Evolutionary conservation across 345 rosid species (phyloP), one percentile per base, ranked within the genome.

Genomic region (Rhizophora apiculata): DNA sequence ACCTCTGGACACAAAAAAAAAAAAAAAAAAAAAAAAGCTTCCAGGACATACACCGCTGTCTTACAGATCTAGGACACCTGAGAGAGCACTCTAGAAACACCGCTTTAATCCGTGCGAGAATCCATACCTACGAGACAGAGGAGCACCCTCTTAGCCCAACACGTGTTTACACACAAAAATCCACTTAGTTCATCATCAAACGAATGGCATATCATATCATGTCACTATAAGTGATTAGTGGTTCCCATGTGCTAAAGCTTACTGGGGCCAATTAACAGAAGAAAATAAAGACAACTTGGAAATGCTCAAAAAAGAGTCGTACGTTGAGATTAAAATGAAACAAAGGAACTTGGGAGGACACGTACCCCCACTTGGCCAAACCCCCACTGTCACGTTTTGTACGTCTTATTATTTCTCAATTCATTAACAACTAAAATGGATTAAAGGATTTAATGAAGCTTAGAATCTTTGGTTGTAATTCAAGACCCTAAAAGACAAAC

Each of bases 231-330:
- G 15, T 43, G n/a, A 60, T 30, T 31, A 64, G 74, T 79, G 84
- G 76, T n/a, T 62, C 60, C 65, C 88, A 85, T 87, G 91, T 87
- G 95, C 87, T 55, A 76, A 83, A 82, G 88, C 72, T 64, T 55
- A 64, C n/a, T 0, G 56, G 69, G 74, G 60, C 67, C 43, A 57
- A 63, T 62, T 61, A 57, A 29, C 58, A 39, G 48, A 19, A 61
- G 61, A 19, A 77, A 54, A 61, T 51, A 68, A 71, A 74, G 73
- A 78, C 82, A 75, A 79, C 76, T 72, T 74, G 83, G 81, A 78
- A 68, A 77, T 8, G 26, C 72, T 63, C 78, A 30, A 65, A 77
- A 79, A 71, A 43, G 60, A 32, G 39, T 13, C 31, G 6, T 21
- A 11, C 15, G 5, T 3, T 1, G 5, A 34, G 51, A 65, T 54